Conservation (phyloP, 2,329 filamentous ascomycete species). For the Phaeosphaeriaceae sp. region DNA sequence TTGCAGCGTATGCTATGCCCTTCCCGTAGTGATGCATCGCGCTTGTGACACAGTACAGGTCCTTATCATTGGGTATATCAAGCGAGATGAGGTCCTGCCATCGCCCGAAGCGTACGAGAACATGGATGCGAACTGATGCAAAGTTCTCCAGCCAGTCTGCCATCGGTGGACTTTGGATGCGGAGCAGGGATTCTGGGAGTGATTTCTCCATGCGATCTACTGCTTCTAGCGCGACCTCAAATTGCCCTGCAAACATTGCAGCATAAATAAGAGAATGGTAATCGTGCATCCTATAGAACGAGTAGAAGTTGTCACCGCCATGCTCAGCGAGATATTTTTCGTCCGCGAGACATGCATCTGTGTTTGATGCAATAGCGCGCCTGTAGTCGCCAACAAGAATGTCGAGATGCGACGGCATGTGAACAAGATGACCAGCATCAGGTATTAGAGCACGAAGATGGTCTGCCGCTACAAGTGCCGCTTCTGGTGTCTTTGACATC, state of each 20-base stretch:
- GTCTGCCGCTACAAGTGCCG: conserved; percentile 66
- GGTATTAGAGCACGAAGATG: conserved; percentile 68
- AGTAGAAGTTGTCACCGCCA: conserved; percentile 75
- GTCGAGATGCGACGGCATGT: conserved; percentile 82
- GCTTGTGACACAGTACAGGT: conserved; percentile 72
- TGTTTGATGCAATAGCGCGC: conserved; percentile 70
- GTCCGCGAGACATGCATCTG: conserved; percentile 70
- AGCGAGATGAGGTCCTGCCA: conserved; percentile 71
- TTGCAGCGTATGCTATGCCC: conserved; percentile 69
- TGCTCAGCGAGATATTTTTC: conserved; percentile 66
- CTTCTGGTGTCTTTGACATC: conserved; percentile 72
- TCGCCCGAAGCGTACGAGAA: conserved; percentile 73
- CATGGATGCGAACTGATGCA: conserved; percentile 70
- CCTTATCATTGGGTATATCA: conserved; percentile 61
- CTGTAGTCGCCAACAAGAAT: conserved; percentile 75
- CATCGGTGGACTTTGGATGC: conserved; percentile 72
- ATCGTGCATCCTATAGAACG: conserved; percentile 75
- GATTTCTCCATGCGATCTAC: conserved; percentile 65
- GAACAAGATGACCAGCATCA: conserved; percentile 72
- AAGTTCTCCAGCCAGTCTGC: conserved; percentile 80
- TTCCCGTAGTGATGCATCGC: conserved; percentile 73
- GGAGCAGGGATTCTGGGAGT: conserved; percentile 68
- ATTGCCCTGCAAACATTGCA: conserved; percentile 77
- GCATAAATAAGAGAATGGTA: conserved; percentile 78
- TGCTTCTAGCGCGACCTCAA: conserved; percentile 66